phyloP scores from a whole-genome alignment of 208 protist genomes.

The Naegleria fowleri region DNA sequence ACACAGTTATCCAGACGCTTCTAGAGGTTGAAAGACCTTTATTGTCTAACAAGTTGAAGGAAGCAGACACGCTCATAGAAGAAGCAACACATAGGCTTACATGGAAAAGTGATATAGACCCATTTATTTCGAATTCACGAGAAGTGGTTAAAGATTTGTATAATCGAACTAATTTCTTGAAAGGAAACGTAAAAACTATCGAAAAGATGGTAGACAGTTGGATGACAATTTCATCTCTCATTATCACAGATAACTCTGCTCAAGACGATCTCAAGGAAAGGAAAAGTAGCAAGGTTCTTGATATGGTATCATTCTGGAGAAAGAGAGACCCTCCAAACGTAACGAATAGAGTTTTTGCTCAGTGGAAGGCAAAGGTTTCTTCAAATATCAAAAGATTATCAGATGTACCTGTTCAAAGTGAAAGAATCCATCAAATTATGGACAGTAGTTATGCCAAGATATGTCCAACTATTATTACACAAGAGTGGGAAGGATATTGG shows the following conservation, averaged over 20 bases:
- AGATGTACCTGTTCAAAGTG: neutral
- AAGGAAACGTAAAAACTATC: slow-evolving; percentile 29
- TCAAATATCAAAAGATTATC: neutral
- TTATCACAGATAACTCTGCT: neutral
- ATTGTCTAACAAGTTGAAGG: neutral
- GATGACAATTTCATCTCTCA: neutral
- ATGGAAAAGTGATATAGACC: slow-evolving; percentile 11
- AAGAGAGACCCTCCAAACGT: neutral
- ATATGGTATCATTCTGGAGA: slow-evolving; percentile 11
- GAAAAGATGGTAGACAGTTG: slow-evolving; percentile 28
- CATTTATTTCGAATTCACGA: neutral
- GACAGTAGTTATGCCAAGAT: neutral
- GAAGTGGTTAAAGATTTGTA: slow-evolving; percentile 14
- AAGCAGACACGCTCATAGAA: neutral
- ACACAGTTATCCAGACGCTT: slow-evolving; percentile 23
- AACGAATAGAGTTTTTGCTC: neutral
- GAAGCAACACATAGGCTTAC: neutral
- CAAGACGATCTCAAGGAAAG: neutral
- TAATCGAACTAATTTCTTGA: slow-evolving; percentile 16
- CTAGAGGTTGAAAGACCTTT: slow-evolving; percentile 15
- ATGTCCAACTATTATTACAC: neutral
- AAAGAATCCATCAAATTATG: neutral
- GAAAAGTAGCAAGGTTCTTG: neutral
- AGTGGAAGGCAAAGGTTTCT: neutral
- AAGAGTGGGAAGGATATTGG: neutral